A percentile compares a stretch with the other conserved stretches of the same genome.
These are phyloP conservation scores for Wallacemonas sp. DNA, from an alignment of 208 protist genomes.

Conservation along the genomic window DNA sequence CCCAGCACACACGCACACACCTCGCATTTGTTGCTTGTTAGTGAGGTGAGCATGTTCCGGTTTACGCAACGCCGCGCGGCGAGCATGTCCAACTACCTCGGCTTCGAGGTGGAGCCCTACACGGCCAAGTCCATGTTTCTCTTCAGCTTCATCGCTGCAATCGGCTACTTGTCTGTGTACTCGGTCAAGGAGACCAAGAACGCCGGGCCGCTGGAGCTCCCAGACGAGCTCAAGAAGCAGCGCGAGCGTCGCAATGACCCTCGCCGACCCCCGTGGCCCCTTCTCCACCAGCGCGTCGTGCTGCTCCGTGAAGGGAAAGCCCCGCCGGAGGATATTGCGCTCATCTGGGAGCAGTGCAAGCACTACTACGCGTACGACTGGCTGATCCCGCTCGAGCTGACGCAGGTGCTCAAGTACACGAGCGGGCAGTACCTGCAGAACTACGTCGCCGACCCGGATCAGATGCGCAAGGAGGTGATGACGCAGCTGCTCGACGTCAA, in stretches of 20 bases:
- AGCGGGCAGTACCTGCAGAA: constrained; percentile 74
- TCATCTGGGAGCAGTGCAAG: constrained; percentile 82
- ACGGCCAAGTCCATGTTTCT: constrained; percentile 79
- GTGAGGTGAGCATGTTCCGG: constrained; percentile 76
- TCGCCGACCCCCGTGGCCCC: constrained; percentile 78
- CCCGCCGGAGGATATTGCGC: constrained; percentile 66
- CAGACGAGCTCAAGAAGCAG: constrained; percentile 66
- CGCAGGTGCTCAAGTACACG: constrained; percentile 86
- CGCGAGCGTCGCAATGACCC: constrained; percentile 70
- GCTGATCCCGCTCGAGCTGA: constrained; percentile 83
- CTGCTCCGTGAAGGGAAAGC: constrained; percentile 78
- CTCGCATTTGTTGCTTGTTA: too few relatives aligned
- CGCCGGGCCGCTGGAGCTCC: constrained; percentile 71
- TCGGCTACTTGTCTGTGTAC: constrained; percentile 72
- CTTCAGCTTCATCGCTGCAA: constrained; percentile 74
- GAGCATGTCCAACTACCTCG: constrained; percentile 54
- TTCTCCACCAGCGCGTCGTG: constrained; percentile 81
- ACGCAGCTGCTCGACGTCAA: constrained; percentile 82
- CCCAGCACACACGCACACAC: too few relatives aligned
- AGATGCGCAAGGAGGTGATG: constrained; percentile 81
- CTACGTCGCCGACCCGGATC: constrained; percentile 80
- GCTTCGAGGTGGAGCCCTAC: constrained; percentile 76
- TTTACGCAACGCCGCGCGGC: constrained; percentile 42
- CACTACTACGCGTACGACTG: constrained; percentile 87
- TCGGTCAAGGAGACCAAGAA: constrained; percentile 82